Percentiles rank a stretch among this genome's conserved stretches.
These are phyloP conservation scores for Fraxinus quadrangulata DNA, from an alignment of 257 asterid genomes.

Conservation along the genomic window DNA sequence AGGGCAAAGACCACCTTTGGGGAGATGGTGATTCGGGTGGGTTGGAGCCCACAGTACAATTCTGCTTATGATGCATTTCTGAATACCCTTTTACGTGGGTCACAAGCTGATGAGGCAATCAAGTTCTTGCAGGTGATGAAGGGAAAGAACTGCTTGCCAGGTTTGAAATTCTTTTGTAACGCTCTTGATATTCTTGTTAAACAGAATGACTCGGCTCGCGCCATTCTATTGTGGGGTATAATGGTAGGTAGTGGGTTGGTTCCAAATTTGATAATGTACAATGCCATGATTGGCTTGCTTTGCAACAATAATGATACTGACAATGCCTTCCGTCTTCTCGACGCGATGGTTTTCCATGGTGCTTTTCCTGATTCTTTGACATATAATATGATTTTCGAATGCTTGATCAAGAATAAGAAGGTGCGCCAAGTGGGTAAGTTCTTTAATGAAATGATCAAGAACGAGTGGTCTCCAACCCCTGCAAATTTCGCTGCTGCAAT, in stretches of 20 bases:
- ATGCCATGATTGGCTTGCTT: constrained; percentile 57
- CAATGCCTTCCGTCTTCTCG: constrained; percentile 61
- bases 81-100: constrained; percentile 57
- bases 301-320: constrained; percentile 48
- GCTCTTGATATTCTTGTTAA: constrained; percentile 58
- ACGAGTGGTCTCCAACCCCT: constrained; percentile 70
- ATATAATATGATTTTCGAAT: constrained; percentile 62
- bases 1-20: constrained; percentile 66
- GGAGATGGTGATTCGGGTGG: constrained; percentile 71
- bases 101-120: constrained; percentile 58
- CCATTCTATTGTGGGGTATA: constrained; percentile 59
- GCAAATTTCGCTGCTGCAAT: constrained; percentile 57
- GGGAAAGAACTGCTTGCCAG: constrained; percentile 69
- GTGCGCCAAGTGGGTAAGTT: constrained; percentile 52
- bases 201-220: constrained; percentile 57
- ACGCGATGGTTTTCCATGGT: constrained; percentile 67
- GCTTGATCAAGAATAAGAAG: constrained; percentile 62
- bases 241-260: constrained; percentile 56
- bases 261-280: constrained; percentile 60
- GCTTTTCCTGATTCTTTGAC: constrained; percentile 70
- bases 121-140: constrained; percentile 72
- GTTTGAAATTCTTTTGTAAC: constrained; percentile 67
- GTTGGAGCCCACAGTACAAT: constrained; percentile 63
- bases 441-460: constrained; percentile 70
- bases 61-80: constrained; percentile 68